Conservation (phyloP, 2,329 filamentous ascomycete species). For the Trichoderma sp. region DNA sequence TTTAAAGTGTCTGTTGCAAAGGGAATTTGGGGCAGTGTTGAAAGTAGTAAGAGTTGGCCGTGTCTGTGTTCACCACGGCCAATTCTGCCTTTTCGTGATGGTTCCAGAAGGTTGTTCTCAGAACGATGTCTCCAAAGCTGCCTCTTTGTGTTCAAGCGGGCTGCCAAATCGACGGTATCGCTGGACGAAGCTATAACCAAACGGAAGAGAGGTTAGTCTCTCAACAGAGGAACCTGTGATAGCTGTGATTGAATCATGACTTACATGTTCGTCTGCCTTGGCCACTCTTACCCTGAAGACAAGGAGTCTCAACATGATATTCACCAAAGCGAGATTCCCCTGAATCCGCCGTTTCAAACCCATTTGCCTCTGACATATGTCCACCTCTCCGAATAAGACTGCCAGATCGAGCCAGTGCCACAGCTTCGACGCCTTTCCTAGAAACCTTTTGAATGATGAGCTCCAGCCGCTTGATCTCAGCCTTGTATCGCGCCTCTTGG, state of each 20-base stretch:
- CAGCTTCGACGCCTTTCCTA: slow-evolving; percentile 44
- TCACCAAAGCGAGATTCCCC: background rate
- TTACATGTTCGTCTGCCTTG: slow-evolving; percentile 1
- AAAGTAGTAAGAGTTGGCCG: background rate
- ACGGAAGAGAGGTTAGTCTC: background rate
- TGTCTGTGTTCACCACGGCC: background rate
- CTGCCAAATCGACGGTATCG: background rate
- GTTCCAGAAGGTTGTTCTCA: background rate
- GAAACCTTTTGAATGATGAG: slow-evolving; percentile 37
- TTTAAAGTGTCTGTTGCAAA: background rate
- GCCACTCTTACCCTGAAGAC: background rate
- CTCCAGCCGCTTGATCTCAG: slow-evolving; percentile 35
- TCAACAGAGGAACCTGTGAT: background rate
- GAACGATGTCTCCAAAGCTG: slow-evolving; percentile 9
- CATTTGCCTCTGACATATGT: background rate
- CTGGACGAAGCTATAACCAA: background rate
- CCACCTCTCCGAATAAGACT: slow-evolving; percentile 34
- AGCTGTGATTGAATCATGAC: background rate
- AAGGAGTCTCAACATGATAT: background rate
- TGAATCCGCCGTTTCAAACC: background rate
- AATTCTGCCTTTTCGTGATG: background rate
- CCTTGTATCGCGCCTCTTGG: slow-evolving; percentile 28
- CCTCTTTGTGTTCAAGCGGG: background rate
- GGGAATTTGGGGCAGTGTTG: background rate
- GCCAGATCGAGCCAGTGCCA: slow-evolving; percentile 42